Base-by-base conservation (phyloP, 345 rosid species). In the Rhodamnia argentea region DNA sequence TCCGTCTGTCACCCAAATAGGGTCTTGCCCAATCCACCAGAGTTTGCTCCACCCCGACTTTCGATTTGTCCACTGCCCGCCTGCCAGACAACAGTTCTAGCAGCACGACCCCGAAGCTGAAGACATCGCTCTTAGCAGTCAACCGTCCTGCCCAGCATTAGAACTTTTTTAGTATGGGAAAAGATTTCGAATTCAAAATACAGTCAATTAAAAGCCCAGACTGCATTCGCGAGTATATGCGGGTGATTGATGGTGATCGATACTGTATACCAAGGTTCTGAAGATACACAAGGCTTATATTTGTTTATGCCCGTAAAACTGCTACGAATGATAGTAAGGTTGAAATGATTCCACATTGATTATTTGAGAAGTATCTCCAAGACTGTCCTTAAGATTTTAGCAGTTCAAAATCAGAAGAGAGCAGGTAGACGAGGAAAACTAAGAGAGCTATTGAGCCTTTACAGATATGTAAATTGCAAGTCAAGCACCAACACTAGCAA, bases 21-120 rank as follows among this genome's bases (percentile, higher is more conserved):
- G 99, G 99, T 88, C 90, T 94, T 57, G 99, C 98, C 99, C 99
- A 97, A 86, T 97, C 99, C 26, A 96, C 99, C 64, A 97, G 90
- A 86, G 90, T 95, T 90, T 97, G 98, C 90, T 96, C 99, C 86
- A 89, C 89, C 64, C 97, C 98, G 52, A 90, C 88, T 92, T 95
- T 97, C 81, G 94, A 84, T 89, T 94, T 97, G 84, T 96, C 99
- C n/a, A 97, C 93, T 1, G 99, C 99, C 64, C 96, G 93, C 84
- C 98, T 86, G 40, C 99, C 99, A 23, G 98, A 97, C 86, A 97
- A 90, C 82, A 97, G 89, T 89, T 97, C 99, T 14, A 97, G 94
- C 85, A 97, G 89, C 86, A 97, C 99, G 64, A 97, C 99, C 75
- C 99, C 99, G 6, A 97, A 97, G 88, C 99, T 97, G 87, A 96